Evolutionary conservation across 371 early-diverging fungal genomes (phyloP).

Genomic region (Scutellospora calospora): DNA sequence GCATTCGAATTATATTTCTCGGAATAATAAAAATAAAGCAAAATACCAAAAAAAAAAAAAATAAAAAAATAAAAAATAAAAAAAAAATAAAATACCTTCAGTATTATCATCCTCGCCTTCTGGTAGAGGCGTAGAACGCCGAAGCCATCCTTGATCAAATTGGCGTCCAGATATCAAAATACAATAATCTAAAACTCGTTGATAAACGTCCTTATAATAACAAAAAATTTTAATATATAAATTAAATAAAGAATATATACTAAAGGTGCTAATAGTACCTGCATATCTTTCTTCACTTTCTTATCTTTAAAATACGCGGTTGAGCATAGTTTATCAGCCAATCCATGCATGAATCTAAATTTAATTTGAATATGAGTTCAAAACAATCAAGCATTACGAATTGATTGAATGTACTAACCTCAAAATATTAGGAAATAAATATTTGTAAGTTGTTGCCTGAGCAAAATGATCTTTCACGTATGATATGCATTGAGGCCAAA

Average conservation of each 20-base stretch:
- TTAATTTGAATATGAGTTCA: not conserved
- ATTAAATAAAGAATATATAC: not conserved
- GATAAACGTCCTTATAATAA: conserved; percentile 61
- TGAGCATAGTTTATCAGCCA: conserved; percentile 61
- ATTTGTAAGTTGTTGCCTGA: conserved; percentile 69
- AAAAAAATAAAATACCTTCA: conserved; percentile 1
- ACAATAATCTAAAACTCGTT: conserved; percentile 78
- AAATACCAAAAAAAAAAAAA: not conserved
- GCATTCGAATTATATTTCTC: not conserved
- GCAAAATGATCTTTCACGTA: conserved; percentile 74
- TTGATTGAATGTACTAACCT: conserved; percentile 51
- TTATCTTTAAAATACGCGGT: conserved; percentile 68
- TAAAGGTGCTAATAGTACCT: conserved; percentile 47
- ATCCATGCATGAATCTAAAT: conserved; percentile 64
- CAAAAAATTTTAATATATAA: conserved; percentile 31
- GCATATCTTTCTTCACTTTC: conserved; percentile 70
- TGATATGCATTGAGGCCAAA: conserved; percentile 72
- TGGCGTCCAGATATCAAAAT: conserved; percentile 80
- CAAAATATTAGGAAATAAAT: conserved; percentile 65
- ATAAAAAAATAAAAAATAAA: not conserved
- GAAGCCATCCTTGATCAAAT: conserved; percentile 81
- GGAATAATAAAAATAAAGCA: not conserved
- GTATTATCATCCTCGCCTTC: conserved; percentile 45
- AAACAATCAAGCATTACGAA: not conserved
- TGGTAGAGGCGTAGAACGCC: conserved; percentile 55